Percentiles rank a stretch among this genome's conserved stretches.
These are phyloP conservation scores for Castanea mollissima DNA, from an alignment of 306 rosid species.

Conservation along the genomic window DNA sequence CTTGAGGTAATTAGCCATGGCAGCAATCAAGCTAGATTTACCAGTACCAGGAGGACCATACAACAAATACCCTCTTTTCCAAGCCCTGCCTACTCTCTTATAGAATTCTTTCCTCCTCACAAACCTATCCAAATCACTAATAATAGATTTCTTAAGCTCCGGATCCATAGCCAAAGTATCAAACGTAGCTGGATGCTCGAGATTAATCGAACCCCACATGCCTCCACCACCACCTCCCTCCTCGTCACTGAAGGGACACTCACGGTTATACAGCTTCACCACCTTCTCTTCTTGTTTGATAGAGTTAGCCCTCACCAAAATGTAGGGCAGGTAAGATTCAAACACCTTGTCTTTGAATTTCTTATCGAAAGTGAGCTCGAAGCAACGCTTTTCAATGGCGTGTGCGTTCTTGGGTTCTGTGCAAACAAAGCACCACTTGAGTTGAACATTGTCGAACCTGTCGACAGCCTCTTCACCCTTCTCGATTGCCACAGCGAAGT, in stretches of 20 bases:
- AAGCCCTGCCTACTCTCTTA: slow-evolving; percentile 41
- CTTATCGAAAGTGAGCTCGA: slow-evolving; percentile 29
- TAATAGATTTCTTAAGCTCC: slow-evolving; percentile 16
- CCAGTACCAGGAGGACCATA: slow-evolving; percentile 42
- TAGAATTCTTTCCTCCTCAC: slow-evolving; percentile 32
- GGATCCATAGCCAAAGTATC: slow-evolving; percentile 41
- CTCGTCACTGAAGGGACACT: neutral
- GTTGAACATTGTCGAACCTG: neutral
- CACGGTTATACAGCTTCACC: slow-evolving; percentile 26
- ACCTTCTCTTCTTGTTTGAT: slow-evolving; percentile 18
- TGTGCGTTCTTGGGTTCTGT: neutral
- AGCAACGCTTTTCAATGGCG: slow-evolving; percentile 4
- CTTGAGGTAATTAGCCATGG: slow-evolving; percentile 52
- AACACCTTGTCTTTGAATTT: slow-evolving; percentile 23
- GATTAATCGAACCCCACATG: slow-evolving; percentile 24
- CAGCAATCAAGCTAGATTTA: slow-evolving; percentile 43
- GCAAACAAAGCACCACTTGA: slow-evolving; percentile 29
- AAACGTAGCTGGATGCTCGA: slow-evolving; percentile 42
- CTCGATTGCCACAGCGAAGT: slow-evolving; percentile 12
- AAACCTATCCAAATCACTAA: slow-evolving; percentile 35
- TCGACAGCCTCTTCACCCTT: slow-evolving; percentile 26
- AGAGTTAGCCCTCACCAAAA: slow-evolving; percentile 16
- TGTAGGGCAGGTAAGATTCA: slow-evolving; percentile 25
- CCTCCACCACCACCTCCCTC: neutral
- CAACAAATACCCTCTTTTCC: slow-evolving; percentile 46